These are phyloP conservation scores for Fusarium liriodendri DNA, from an alignment of 2,329 filamentous ascomycete genomes.

Conservation along the genomic window DNA sequence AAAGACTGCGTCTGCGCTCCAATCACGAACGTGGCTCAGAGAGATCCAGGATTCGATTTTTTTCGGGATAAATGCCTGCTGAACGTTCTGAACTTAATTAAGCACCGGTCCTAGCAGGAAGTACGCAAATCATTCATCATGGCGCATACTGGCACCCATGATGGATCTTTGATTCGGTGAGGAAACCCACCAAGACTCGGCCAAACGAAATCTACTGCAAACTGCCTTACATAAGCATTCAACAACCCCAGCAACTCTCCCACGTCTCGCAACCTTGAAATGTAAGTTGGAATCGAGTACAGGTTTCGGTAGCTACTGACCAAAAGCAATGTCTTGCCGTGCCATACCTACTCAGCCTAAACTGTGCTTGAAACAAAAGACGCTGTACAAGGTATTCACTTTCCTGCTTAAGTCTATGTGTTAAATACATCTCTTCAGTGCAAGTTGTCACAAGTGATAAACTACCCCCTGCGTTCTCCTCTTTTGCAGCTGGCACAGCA, in stretches of 20 bases:
- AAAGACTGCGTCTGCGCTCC: not conserved
- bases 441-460: not conserved
- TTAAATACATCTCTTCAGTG: not conserved
- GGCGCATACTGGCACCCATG: not conserved
- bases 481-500: not conserved
- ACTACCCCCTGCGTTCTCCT: not conserved
- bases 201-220: not conserved
- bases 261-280: too few relatives aligned
- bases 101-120: not conserved
- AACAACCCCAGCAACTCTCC: not conserved
- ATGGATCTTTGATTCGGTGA: not conserved
- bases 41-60: not conserved
- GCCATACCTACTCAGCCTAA: too few relatives aligned
- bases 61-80: not conserved
- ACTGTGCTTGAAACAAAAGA: not conserved
- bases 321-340: too few relatives aligned
- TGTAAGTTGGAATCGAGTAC: too few relatives aligned
- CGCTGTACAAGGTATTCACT: not conserved
- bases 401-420: not conserved
- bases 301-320: too few relatives aligned
- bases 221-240: not conserved
- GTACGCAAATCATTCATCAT: not conserved
- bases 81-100: not conserved
- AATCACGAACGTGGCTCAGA: not conserved
- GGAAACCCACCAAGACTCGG: not conserved